A percentile compares a stretch with the other conserved stretches of the same genome.
These are phyloP conservation scores for Uronychia setigera DNA, from an alignment of 73 alveolate species.

Conservation along the genomic window DNA sequence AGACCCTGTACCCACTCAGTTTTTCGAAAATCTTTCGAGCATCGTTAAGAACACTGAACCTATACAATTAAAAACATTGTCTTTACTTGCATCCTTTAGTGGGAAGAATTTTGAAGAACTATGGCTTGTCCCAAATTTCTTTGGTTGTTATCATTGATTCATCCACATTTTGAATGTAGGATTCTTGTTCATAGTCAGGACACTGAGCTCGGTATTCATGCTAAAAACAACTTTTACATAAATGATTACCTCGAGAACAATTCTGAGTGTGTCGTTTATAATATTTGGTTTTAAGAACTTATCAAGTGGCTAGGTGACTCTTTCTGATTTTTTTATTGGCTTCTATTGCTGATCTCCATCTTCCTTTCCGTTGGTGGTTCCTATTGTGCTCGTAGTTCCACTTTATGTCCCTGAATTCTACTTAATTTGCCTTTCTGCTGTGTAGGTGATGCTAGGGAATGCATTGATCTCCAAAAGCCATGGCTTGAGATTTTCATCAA, in stretches of 20 bases:
- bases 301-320: neutral
- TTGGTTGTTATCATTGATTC: neutral
- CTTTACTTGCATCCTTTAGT: neutral
- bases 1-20: neutral
- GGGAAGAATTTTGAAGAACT: neutral
- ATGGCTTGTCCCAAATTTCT: neutral
- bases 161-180: neutral
- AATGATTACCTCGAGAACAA: neutral
- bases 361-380: neutral
- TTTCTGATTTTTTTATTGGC: neutral
- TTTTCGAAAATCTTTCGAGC: neutral
- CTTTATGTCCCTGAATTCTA: neutral
- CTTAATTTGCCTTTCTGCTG: neutral
- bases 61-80: neutral
- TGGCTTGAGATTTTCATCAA: neutral
- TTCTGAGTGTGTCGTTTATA: neutral
- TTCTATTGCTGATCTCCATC: neutral
- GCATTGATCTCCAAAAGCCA: neutral
- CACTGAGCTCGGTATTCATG: neutral
- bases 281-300: neutral
- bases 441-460: neutral
- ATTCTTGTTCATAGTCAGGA: neutral
- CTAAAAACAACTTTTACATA: neutral
- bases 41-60: neutral
- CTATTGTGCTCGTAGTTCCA: neutral